Percentiles rank a stretch among this genome's conserved stretches.
Evolutionary conservation across 768 basidiomycete species (phyloP).

Genomic region (Boletales sp.): DNA sequence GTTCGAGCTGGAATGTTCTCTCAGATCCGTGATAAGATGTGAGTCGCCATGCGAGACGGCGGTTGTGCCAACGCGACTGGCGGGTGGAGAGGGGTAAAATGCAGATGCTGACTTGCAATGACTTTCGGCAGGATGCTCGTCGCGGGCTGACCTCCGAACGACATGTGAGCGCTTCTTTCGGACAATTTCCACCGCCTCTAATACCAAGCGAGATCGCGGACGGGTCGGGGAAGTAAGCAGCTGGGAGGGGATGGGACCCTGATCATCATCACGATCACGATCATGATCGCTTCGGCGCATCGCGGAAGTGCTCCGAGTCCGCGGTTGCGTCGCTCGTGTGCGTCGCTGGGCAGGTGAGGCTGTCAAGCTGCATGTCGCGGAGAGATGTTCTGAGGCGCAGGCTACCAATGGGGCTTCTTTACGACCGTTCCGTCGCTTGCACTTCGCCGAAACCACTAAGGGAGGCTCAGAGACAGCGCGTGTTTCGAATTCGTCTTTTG

Average conservation of each 20-base stretch:
- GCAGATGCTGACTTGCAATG: not conserved
- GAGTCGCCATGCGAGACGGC: not conserved
- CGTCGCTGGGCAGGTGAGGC: not conserved
- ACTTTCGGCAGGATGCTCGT: not conserved
- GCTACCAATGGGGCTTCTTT: not conserved
- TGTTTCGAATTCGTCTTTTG: too few species aligned
- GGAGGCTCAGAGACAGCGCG: not conserved
- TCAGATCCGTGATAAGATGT: not conserved
- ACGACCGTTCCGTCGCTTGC: not conserved
- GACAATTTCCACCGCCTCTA: constrained; percentile 21
- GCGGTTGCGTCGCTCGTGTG: not conserved
- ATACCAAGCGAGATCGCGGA: not conserved
- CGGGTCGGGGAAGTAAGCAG: not conserved
- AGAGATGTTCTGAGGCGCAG: not conserved
- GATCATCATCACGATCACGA: not conserved
- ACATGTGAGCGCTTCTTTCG: not conserved
- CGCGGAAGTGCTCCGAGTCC: not conserved
- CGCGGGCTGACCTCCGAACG: not conserved
- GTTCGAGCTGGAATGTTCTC: not conserved
- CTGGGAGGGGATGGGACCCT: not conserved
- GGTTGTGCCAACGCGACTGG: not conserved
- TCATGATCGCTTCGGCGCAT: not conserved
- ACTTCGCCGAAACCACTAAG: not conserved
- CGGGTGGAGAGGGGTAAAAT: constrained; percentile 7
- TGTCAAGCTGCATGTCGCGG: not conserved